Percentiles rank a stretch among this genome's conserved stretches.
Conservation (phyloP, 208 protist species). For the Leishmania gerbilli region DNA sequence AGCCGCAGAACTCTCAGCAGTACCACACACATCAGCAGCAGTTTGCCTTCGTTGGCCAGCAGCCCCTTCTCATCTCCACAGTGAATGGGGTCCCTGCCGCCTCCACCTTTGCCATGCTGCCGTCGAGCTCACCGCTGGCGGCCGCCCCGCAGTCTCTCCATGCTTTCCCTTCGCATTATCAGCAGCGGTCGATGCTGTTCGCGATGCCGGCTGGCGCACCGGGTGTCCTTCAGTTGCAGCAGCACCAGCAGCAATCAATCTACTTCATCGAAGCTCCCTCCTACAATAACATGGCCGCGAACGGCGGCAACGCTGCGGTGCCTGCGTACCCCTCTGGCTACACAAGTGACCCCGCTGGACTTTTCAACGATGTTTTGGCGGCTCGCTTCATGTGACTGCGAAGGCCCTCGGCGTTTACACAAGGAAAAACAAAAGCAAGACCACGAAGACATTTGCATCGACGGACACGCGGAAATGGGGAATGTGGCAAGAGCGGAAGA, state of each 20-base stretch:
- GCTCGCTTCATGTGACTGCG: not conserved
- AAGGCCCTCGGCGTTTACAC: too few species aligned
- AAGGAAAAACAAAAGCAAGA: not conserved
- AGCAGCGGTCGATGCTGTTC: conserved; percentile 20
- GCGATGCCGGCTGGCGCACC: conserved; percentile 13
- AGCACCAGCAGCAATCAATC: conserved; percentile 23
- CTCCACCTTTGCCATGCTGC: conserved; percentile 11
- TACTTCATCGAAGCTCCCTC: conserved; percentile 18
- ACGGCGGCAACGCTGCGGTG: not conserved
- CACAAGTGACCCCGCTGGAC: not conserved
- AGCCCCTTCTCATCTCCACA: conserved; percentile 12
- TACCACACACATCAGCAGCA: conserved; percentile 12
- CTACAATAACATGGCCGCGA: conserved; percentile 11
- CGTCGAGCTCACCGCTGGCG: not conserved
- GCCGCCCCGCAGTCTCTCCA: conserved; percentile 8
- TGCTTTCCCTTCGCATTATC: not conserved
- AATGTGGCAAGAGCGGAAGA: too few species aligned
- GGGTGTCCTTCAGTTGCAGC: conserved; percentile 17
- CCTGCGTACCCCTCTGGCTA: not conserved
- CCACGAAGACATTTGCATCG: not conserved
- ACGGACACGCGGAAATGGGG: not conserved
- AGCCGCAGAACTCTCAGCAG: conserved; percentile 9
- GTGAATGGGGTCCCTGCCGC: conserved; percentile 2
- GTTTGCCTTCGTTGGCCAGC: conserved; percentile 9
- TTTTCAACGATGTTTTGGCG: not conserved